phyloP scores from a whole-genome alignment of 768 basidiomycete genomes.

The Rhizopogon sp. region DNA sequence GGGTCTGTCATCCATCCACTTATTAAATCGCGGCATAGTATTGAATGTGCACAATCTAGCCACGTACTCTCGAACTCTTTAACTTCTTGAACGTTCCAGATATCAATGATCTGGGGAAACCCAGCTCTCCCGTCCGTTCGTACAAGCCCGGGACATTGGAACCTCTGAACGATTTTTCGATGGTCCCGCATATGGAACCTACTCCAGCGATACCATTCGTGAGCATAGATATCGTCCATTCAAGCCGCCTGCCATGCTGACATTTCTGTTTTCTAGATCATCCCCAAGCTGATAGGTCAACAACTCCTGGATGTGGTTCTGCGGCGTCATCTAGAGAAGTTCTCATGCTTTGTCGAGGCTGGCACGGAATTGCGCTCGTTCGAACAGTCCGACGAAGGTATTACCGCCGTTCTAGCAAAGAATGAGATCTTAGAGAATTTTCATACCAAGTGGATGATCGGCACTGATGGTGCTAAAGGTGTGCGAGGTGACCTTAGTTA shows the following conservation, averaged over 20 bases:
- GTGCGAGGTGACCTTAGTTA: not conserved
- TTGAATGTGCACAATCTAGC: slow-evolving; percentile 18
- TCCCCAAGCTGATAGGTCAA: slow-evolving; percentile 7
- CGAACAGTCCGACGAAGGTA: slow-evolving; percentile 27
- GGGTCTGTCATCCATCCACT: slow-evolving; percentile 17
- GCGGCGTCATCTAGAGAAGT: not conserved
- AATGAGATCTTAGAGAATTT: slow-evolving; percentile 13
- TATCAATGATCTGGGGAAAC: slow-evolving; percentile 25
- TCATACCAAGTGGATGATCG: slow-evolving; percentile 27
- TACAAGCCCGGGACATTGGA: slow-evolving; percentile 19
- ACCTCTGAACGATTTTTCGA: not conserved
- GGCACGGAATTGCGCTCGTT: slow-evolving; percentile 29
- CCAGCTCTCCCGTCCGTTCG: slow-evolving; percentile 22
- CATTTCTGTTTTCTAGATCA: not conserved
- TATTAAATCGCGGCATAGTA: not conserved
- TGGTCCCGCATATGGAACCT: slow-evolving; percentile 1
- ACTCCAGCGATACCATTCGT: not conserved
- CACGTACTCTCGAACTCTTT: slow-evolving; percentile 38
- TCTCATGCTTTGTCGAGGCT: slow-evolving; percentile 25
- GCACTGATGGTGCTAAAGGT: slow-evolving; percentile 34
- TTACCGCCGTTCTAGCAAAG: slow-evolving; percentile 23
- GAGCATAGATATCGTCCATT: not conserved
- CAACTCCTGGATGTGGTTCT: slow-evolving; percentile 21
- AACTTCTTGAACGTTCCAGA: slow-evolving; percentile 32
- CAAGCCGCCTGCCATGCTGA: not conserved